phyloP scores from a whole-genome alignment of 148 eudicot genomes.

The Camellia japonica region DNA sequence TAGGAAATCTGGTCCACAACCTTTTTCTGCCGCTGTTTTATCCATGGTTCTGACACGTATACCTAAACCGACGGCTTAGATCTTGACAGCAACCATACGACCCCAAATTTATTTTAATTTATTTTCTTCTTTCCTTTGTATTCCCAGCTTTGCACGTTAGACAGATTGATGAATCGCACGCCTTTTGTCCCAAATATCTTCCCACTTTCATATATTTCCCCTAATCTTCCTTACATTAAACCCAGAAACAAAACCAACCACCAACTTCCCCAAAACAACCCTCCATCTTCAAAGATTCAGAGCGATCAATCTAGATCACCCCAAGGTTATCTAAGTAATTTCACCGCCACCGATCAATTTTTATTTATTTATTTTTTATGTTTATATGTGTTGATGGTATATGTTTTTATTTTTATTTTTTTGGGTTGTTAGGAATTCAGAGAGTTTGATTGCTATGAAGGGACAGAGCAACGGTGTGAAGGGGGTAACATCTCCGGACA shows the following conservation, averaged over 20 bases:
- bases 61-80: constrained; percentile 31
- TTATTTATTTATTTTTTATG: not conserved
- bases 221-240: not conserved
- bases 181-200: constrained; percentile 15
- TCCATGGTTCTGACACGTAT: constrained; percentile 15
- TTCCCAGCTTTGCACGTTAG: not conserved
- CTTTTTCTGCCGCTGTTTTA: too few relatives aligned
- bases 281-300: constrained; percentile 18
- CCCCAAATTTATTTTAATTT: too few relatives aligned
- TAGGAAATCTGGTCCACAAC: not conserved
- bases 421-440: constrained; percentile 52
- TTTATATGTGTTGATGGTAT: not conserved
- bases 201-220: too few relatives aligned
- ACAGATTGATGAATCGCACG: not conserved
- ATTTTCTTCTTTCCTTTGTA: constrained; percentile 5
- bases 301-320: constrained; percentile 18
- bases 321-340: constrained; percentile 31
- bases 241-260: constrained; percentile 2
- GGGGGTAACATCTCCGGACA: constrained; percentile 61
- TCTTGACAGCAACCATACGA: constrained; percentile 17
- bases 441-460: constrained; percentile 66
- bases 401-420: not conserved
- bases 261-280: constrained; percentile 18
- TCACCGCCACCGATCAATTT: not conserved
- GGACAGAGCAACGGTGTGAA: constrained; percentile 51